Evolutionary conservation across 2,329 filamentous ascomycete species (phyloP).

Genomic region (Nothomitra cinnamomea): DNA sequence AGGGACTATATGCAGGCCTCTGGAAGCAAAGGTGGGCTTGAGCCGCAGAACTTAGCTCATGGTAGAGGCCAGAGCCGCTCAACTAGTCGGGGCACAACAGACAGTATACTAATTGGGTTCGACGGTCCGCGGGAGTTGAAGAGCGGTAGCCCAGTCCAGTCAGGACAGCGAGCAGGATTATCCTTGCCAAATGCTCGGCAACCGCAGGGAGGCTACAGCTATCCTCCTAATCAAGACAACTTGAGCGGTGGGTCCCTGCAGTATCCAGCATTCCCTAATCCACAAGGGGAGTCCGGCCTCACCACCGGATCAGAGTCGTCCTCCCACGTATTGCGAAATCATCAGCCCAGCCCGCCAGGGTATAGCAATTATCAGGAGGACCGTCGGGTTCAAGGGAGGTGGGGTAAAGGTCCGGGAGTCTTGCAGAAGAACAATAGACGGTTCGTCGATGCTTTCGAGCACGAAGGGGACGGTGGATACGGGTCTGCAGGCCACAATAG

Average conservation of each 20-base stretch:
- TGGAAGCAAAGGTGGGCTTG: constrained; percentile 20
- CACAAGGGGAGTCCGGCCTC: constrained; percentile 28
- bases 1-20: constrained; percentile 15
- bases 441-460: constrained; percentile 78
- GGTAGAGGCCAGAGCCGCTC: constrained; percentile 7
- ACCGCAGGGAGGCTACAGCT: neutral
- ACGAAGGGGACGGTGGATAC: constrained; percentile 38
- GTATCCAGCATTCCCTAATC: constrained; percentile 28
- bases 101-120: constrained; percentile 6
- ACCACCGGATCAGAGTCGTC: constrained; percentile 38
- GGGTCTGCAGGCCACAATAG: constrained; percentile 40
- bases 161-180: constrained; percentile 16
- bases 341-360: neutral
- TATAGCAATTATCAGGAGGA: neutral
- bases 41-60: constrained; percentile 10
- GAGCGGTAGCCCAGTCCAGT: constrained; percentile 5
- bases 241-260: constrained; percentile 1
- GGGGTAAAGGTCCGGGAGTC: constrained; percentile 32
- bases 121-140: constrained; percentile 9
- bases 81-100: constrained; percentile 8
- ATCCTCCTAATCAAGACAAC: neutral
- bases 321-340: constrained; percentile 13
- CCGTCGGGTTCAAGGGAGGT: neutral
- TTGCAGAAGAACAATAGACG: constrained; percentile 73
- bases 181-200: neutral